A percentile compares a stretch with the other conserved stretches of the same genome.
Evolutionary conservation across 1,139 yeast genomes (phyloP).

Genomic region (Eremothecium sinecaudum): DNA sequence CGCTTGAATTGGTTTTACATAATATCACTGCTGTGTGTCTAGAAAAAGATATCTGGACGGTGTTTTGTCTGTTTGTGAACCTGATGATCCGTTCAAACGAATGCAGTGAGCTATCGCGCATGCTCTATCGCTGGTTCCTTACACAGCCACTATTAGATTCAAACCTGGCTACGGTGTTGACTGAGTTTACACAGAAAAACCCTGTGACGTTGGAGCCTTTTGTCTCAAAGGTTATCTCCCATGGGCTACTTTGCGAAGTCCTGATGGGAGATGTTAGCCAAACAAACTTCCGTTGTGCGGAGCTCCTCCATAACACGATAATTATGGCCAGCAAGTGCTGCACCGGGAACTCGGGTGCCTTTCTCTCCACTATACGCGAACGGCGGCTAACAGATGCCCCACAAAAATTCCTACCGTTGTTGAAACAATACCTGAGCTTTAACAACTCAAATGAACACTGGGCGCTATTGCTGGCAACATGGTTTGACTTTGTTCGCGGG

Average conservation of each 20-base stretch:
- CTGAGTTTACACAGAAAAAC: too few species aligned
- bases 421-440: conserved; percentile 6
- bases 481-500: conserved; percentile 20
- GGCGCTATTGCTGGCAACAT: conserved; percentile 20
- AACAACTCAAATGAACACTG: conserved; percentile 16
- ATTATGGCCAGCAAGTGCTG: conserved; percentile 7
- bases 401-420: conserved; percentile 8
- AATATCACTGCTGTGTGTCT: too few species aligned
- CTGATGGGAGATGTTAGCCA: conserved; percentile 6
- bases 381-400: conserved; percentile 4
- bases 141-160: conserved; percentile 6
- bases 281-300: conserved; percentile 6
- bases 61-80: conserved; percentile 13
- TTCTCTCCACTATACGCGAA: not conserved
- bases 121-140: conserved; percentile 13
- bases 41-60: conserved; percentile 11
- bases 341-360: not conserved
- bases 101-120: conserved; percentile 9
- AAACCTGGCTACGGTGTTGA: too few species aligned
- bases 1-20: too few species aligned
- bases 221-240: conserved; percentile 2
- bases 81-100: conserved; percentile 10
- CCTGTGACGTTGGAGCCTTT: too few species aligned
- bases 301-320: conserved; percentile 8
- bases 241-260: conserved; percentile 8